Evolutionary conservation across 1,284 basidiomycete genomes (phyloP).

Genomic region (Trichosporon sp.): DNA sequence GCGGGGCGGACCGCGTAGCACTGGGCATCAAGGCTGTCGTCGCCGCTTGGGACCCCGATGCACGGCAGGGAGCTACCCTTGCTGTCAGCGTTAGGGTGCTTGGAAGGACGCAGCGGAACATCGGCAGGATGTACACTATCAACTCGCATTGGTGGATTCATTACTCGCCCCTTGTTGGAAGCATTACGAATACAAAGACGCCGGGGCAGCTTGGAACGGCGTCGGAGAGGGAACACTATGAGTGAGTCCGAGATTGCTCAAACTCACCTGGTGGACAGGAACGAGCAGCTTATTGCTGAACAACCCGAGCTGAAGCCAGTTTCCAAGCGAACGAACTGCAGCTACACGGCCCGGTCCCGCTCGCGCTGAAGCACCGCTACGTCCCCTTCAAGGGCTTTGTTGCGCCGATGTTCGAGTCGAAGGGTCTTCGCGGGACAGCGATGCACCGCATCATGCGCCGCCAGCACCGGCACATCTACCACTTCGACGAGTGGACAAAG

Average conservation of each 20-base stretch:
- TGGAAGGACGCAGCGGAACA: conserved; percentile 45
- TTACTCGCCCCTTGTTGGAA: conserved; percentile 43
- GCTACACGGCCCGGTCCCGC: conserved; percentile 51
- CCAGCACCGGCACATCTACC: conserved; percentile 52
- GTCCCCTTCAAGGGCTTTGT: conserved; percentile 52
- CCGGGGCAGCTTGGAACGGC: conserved; percentile 9
- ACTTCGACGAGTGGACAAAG: conserved; percentile 48
- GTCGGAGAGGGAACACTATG: conserved; percentile 22
- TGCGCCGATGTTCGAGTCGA: conserved; percentile 49
- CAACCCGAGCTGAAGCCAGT: conserved; percentile 32
- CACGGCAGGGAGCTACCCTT: conserved; percentile 18
- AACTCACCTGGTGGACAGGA: too few relatives aligned
- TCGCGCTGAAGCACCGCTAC: conserved; percentile 51
- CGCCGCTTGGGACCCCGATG: neutral
- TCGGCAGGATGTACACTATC: conserved; percentile 49
- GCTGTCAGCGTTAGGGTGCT: conserved; percentile 44
- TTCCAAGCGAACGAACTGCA: conserved; percentile 54
- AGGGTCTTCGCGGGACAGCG: conserved; percentile 47
- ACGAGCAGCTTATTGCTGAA: too few relatives aligned
- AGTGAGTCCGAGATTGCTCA: neutral
- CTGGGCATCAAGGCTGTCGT: conserved; percentile 15
- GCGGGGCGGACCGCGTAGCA: conserved; percentile 44
- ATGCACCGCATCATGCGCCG: conserved; percentile 50
- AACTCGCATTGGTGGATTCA: conserved; percentile 47
- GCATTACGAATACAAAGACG: conserved; percentile 33